These are phyloP conservation scores for Mycena chlorophos DNA, from an alignment of 768 basidiomycete genomes.

Conservation along the genomic window DNA sequence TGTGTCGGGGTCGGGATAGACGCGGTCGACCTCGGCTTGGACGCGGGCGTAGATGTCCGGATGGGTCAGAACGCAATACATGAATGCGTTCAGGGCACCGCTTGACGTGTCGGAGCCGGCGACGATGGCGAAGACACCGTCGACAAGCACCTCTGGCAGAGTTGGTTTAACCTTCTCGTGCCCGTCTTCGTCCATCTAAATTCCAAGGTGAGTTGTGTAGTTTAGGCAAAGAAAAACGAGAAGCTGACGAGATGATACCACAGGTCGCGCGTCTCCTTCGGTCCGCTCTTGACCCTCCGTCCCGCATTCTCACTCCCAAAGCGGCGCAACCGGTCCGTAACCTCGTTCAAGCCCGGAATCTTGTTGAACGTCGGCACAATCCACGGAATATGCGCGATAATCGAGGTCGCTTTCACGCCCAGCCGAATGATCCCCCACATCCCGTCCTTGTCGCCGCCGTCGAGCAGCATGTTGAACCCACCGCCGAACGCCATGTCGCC, in stretches of 20 bases:
- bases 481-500: constrained; percentile 21
- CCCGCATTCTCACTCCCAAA: constrained; percentile 7
- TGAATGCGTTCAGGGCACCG: not conserved
- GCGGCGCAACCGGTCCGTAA: constrained; percentile 5
- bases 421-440: constrained; percentile 46
- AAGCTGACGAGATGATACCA: not conserved
- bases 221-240: too few relatives aligned
- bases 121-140: not conserved
- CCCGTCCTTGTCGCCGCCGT: constrained; percentile 43
- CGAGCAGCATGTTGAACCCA: constrained; percentile 33
- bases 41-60: not conserved
- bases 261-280: constrained; percentile 24
- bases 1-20: not conserved
- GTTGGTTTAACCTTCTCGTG: not conserved
- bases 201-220: too few relatives aligned
- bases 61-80: not conserved
- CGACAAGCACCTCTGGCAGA: not conserved
- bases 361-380: constrained; percentile 3
- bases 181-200: not conserved
- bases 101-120: not conserved
- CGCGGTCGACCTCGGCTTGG: not conserved
- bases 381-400: constrained; percentile 36
- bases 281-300: constrained; percentile 9
- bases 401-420: constrained; percentile 39
- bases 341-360: constrained; percentile 4